Evolutionary conservation across 2,329 filamentous ascomycete species (phyloP), one percentile per base, ranked within the genome.

Genomic region (Phialemoniopsis sp.): DNA sequence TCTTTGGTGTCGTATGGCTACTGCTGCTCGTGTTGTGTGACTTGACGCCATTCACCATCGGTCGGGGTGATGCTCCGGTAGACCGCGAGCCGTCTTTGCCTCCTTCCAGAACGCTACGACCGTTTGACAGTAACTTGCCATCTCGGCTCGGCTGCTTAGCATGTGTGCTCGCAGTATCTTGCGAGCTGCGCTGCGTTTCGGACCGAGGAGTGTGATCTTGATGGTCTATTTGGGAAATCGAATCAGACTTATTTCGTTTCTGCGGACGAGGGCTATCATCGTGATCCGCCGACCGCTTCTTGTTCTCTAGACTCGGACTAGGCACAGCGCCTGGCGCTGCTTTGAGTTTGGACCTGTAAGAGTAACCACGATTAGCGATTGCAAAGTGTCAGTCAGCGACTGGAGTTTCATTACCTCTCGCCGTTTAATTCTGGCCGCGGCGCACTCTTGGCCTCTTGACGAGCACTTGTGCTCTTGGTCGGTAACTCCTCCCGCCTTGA

Each of bases 161-260:
- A 38, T 43, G 32, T 43, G 38, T 18, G 43, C 33, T 13, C 41
- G 43, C 14, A 26, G 18, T 29, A 30, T 37, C 21, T 36, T 45
- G 41, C 41, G 42, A 26, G 37, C 16, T 30, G 28, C 17, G 18
- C 29, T 32, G 32, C 10, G 13, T 14, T 9, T 19, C n/a, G 29
- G 18, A 32, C 39, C 6, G 42, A 29, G 4, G 41, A 46, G 39
- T 8, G 45, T 39, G 45, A 21, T 37, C 13, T 12, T 39, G n/a
- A n/a, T n/a, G 38, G 3, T 50, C 50, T 6, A 34, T 8, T 18
- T 47, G 51, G 16, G 45, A 37, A 16, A 39, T 44, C 8, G 40
- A 38, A 13, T 73, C 72, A 15, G 66, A 55, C 41, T 61, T 70
- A 17, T 57, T 53, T 40, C 73, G 67, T 54, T 78, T 79, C 38